These are phyloP conservation scores for Suillus luteus DNA, from an alignment of 768 basidiomycete genomes.

Conservation along the genomic window DNA sequence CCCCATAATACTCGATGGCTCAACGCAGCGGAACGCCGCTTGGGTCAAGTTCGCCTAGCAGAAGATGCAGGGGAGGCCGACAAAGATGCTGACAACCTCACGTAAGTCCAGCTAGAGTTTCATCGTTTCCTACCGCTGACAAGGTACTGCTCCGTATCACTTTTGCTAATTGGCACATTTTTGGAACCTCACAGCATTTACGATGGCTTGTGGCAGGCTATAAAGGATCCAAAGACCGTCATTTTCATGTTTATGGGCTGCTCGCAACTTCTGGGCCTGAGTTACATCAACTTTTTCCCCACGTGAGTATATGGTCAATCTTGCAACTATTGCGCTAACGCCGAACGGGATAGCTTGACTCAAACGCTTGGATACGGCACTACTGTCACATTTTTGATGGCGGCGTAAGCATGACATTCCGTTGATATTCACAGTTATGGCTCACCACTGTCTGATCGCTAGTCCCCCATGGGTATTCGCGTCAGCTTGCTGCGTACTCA, in stretches of 20 bases:
- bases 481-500: constrained; percentile 48
- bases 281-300: constrained; percentile 64
- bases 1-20: constrained; percentile 68
- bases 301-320: constrained; percentile 35
- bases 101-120: constrained; percentile 16
- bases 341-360: constrained; percentile 43
- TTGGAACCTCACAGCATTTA: constrained; percentile 38
- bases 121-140: not conserved
- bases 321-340: not conserved
- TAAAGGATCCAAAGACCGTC: constrained; percentile 55
- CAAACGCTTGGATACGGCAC: constrained; percentile 62
- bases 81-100: constrained; percentile 37
- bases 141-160: not conserved
- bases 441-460: not conserved
- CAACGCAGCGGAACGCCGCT: constrained; percentile 47
- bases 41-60: constrained; percentile 67
- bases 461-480: constrained; percentile 70
- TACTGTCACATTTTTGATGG: constrained; percentile 58
- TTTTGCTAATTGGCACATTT: not conserved
- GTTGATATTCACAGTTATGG: not conserved
- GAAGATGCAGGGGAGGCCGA: constrained; percentile 73
- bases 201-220: constrained; percentile 54
- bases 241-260: constrained; percentile 56
- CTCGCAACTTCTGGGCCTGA: constrained; percentile 53
- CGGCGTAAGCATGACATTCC: constrained; percentile 45